Conservation (phyloP, 148 eudicot species). For the Persicaria tinctoria region DNA sequence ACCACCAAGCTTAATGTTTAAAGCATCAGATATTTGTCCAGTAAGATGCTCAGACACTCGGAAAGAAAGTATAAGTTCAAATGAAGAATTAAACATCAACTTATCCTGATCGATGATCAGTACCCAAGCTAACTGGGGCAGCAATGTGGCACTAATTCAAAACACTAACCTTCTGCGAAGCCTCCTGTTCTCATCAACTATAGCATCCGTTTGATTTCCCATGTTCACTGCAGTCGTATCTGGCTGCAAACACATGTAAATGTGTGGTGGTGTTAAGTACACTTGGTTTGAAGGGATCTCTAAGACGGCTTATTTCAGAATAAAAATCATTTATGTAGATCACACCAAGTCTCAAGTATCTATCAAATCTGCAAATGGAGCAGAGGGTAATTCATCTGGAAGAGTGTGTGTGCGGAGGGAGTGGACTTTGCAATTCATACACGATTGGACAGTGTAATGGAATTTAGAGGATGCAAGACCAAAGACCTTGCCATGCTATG, state of each 20-base stretch:
- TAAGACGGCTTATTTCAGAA: neutral
- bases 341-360: neutral
- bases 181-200: constrained; percentile 10
- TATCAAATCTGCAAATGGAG: neutral
- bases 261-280: neutral
- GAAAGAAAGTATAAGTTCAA: neutral
- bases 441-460: neutral
- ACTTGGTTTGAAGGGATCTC: neutral
- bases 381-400: neutral
- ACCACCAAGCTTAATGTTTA: neutral
- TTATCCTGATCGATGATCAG: neutral
- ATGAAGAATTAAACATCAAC: neutral
- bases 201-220: neutral
- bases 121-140: neutral
- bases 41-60: too few species aligned
- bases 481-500: neutral
- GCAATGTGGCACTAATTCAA: neutral
- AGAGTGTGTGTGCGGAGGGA: neutral
- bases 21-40: neutral
- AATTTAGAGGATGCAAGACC: constrained; percentile 2
- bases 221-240: neutral
- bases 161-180: constrained; percentile 10
- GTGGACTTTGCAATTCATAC: too few species aligned
- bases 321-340: neutral
- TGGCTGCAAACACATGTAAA: constrained; percentile 11